A percentile compares a stretch with the other conserved stretches of the same genome.
Conservation (phyloP, 805 yeast genomes). For the Wickerhamiella dianesei region DNA sequence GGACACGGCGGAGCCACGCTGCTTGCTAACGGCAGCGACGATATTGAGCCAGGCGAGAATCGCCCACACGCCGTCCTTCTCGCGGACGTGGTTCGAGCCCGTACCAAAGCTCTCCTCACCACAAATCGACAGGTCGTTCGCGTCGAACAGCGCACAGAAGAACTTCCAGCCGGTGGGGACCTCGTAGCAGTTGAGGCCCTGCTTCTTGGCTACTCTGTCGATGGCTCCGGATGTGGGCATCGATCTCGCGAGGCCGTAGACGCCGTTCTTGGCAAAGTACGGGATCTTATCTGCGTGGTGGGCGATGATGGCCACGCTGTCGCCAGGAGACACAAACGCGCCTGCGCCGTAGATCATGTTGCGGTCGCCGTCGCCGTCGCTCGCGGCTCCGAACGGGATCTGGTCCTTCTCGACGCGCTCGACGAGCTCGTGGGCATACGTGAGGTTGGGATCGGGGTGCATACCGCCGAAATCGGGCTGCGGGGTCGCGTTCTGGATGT, state of each 20-base stretch:
- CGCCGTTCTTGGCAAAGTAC: slow-evolving; percentile 75
- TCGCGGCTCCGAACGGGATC: slow-evolving; percentile 92
- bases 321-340: slow-evolving; percentile 95
- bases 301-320: slow-evolving; percentile 92
- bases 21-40: slow-evolving; percentile 62
- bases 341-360: slow-evolving; percentile 96
- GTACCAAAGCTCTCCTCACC: slow-evolving; percentile 98
- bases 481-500: slow-evolving; percentile 70
- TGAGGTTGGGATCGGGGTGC: slow-evolving; percentile 95
- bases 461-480: slow-evolving; percentile 90
- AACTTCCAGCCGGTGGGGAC: slow-evolving; percentile 99
- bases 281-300: slow-evolving; percentile 87
- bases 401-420: slow-evolving; percentile 67
- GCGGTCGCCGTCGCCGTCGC: slow-evolving; percentile 99
- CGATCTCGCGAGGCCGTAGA: slow-evolving; percentile 86
- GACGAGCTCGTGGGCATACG: slow-evolving; percentile 82
- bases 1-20: slow-evolving; percentile 49
- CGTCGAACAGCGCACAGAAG: slow-evolving; percentile 90
- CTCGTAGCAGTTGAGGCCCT: slow-evolving; percentile 69
- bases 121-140: slow-evolving; percentile 84
- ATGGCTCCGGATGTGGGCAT: slow-evolving; percentile 96
- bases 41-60: slow-evolving; percentile 94
- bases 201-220: slow-evolving; percentile 73
- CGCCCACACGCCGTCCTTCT: slow-evolving; percentile 97
- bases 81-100: slow-evolving; percentile 94